phyloP scores from a whole-genome alignment of 2,329 filamentous ascomycete species.

The Dryadomyces quercivorus region DNA sequence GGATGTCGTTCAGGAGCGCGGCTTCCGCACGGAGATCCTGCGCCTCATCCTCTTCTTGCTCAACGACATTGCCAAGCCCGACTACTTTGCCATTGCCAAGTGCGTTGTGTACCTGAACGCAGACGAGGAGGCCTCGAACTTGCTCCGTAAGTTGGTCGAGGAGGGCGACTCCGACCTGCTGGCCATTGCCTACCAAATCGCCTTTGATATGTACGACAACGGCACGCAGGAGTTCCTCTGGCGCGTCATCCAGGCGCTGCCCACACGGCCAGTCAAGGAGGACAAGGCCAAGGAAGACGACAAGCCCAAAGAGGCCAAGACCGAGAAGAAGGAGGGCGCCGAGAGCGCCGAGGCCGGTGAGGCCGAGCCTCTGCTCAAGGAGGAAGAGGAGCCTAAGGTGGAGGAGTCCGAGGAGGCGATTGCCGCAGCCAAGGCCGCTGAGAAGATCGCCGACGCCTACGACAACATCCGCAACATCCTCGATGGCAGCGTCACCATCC shows the following conservation, averaged over 20 bases:
- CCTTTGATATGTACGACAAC: conserved; percentile 96
- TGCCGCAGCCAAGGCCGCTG: conserved; percentile 28
- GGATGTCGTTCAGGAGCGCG: conserved; percentile 91
- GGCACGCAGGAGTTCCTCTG: conserved; percentile 93
- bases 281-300: conserved; percentile 27
- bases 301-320: neutral
- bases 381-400: conserved; percentile 34
- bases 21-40: conserved; percentile 72
- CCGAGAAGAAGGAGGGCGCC: conserved; percentile 25
- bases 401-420: conserved; percentile 28
- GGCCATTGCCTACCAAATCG: conserved; percentile 89
- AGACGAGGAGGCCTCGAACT: conserved; percentile 76
- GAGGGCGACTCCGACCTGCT: conserved; percentile 67
- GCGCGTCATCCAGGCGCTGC: conserved; percentile 75
- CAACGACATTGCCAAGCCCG: conserved; percentile 80
- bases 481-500: conserved; percentile 84
- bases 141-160: conserved; percentile 70
- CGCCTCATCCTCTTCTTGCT: conserved; percentile 90
- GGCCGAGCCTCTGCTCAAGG: conserved; percentile 33
- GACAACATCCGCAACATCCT: conserved; percentile 57
- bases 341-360: conserved; percentile 27
- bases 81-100: conserved; percentile 96
- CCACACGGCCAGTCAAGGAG: conserved; percentile 32
- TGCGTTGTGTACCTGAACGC: conserved; percentile 94
- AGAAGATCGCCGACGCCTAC: conserved; percentile 21